Evolutionary conservation across 192 early-diverging fungal genomes (phyloP).

Genomic region (Pilobolus umbonatus): DNA sequence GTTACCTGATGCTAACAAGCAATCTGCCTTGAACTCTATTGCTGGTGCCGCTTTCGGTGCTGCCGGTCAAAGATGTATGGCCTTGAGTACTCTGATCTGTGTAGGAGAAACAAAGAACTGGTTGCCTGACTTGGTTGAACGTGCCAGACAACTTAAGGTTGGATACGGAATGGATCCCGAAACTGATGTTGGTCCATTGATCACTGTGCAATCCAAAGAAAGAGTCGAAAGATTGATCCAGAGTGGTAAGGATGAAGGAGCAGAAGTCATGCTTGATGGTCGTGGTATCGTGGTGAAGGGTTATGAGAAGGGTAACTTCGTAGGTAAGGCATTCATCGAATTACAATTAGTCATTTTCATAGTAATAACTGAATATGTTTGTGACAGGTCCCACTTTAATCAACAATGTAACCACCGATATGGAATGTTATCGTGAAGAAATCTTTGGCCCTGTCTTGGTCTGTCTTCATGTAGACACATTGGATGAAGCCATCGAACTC

Average conservation of each 20-base stretch:
- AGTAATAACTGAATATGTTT: too few species aligned
- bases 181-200: conserved; percentile 90
- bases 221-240: conserved; percentile 77
- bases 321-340: conserved; percentile 42
- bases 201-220: conserved; percentile 69
- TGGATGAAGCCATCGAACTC: conserved; percentile 89
- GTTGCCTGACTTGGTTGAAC: conserved; percentile 86
- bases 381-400: conserved; percentile 78
- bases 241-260: conserved; percentile 83
- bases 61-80: conserved; percentile 99
- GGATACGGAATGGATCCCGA: conserved; percentile 77
- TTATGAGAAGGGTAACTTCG: conserved; percentile 91
- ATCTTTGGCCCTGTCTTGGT: conserved; percentile 95
- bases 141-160: conserved; percentile 79
- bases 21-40: conserved; percentile 89
- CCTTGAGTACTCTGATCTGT: conserved; percentile 86
- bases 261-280: conserved; percentile 81
- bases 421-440: conserved; percentile 91
- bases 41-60: conserved; percentile 94
- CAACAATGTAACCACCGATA: conserved; percentile 62
- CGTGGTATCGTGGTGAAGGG: conserved; percentile 64
- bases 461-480: conserved; percentile 72
- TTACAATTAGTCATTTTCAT: too few species aligned
- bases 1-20: conserved; percentile 91
- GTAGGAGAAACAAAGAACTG: conserved; percentile 82